Evolutionary conservation across 2,329 filamentous ascomycete genomes (phyloP).

Genomic region (Pseudogymnoascus sp.): DNA sequence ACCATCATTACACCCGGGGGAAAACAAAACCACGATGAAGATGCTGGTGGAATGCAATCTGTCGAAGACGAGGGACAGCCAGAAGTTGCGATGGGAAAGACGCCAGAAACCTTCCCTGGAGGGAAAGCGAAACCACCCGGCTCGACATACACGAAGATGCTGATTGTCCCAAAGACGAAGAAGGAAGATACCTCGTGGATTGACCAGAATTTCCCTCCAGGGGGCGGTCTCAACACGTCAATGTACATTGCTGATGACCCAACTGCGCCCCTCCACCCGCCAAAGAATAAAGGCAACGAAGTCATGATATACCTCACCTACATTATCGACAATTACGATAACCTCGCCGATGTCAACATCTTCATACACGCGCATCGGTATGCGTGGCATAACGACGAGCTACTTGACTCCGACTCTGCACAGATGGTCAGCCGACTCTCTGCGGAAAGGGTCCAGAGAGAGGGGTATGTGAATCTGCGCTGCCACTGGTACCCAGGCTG

Average conservation of each 20-base stretch:
- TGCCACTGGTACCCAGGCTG: constrained; percentile 52
- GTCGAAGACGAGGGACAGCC: background rate
- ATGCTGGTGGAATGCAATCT: background rate
- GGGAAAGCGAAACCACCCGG: constrained; percentile 15
- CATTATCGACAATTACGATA: constrained; percentile 55
- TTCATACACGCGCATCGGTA: constrained; percentile 41
- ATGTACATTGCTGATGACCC: constrained; percentile 24
- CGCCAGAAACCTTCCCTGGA: constrained; percentile 11
- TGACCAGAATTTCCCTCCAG: constrained; percentile 19
- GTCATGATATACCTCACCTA: constrained; percentile 39
- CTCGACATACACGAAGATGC: constrained; percentile 18
- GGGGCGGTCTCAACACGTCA: background rate
- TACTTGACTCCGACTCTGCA: constrained; percentile 21
- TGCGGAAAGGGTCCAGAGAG: constrained; percentile 35
- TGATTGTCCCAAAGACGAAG: constrained; percentile 19
- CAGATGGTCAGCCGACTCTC: constrained; percentile 21
- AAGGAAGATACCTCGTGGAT: constrained; percentile 22
- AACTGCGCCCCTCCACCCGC: constrained; percentile 38
- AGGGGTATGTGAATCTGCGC: constrained; percentile 54
- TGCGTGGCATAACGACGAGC: constrained; percentile 29
- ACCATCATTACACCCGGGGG: constrained; percentile 4
- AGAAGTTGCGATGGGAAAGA: background rate
- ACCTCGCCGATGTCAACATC: constrained; percentile 33
- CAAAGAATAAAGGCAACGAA: constrained; percentile 38
- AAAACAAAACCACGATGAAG: background rate